Base-by-base conservation (phyloP, 1,284 basidiomycete species). In the Cutaneotrichosporon cutaneum region DNA sequence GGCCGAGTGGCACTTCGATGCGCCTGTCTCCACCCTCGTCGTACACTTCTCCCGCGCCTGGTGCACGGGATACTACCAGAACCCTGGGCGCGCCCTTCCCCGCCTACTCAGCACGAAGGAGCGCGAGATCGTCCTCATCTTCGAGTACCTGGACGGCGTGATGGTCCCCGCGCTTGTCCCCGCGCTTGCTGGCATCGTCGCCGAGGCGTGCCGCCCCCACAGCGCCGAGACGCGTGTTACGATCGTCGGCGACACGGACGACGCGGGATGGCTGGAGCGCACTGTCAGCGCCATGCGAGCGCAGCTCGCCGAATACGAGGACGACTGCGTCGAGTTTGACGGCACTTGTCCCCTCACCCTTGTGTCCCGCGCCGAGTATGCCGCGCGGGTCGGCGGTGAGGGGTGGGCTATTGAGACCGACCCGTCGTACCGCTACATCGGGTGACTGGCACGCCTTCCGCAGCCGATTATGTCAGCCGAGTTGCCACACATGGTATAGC, bases 101-200 rank as follows among this genome's bases (percentile, higher is more conserved):
- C 27, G 5, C 26, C 26, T 32, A 14, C 48, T 1, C 8, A 16
- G 27, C 14, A 32, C 16, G 16, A 27, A n/a, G 27, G 48, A 51
- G 18, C 48, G 48, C 48, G 48, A 51, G 9, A 51, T 51, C 27
- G 27, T 51, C 27, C 48, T 51, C 26, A 51, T 51, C 26, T 51
- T 51, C 26, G 48, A 51, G 14, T 51, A 51, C 48, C 24, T 51
- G 14, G 48, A 51, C 26, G 48, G 48, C 27, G 27, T 51, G 13
- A 27, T 16, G 6, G 22, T 18, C 3, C 18, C 13, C 1, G 13
- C 48, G 2, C 26, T 51, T 9, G 24, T 30, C 8, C 48, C 26
- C 0, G 48, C 48, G 1, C 27, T 51, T 9, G 48, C 48, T 3
- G 9, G 26, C 0, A 51, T 51, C 26, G 48, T 51, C 16, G 26